Evolutionary conservation across 371 early-diverging fungal species (phyloP).

Genomic region (Parasitella parasitica): DNA sequence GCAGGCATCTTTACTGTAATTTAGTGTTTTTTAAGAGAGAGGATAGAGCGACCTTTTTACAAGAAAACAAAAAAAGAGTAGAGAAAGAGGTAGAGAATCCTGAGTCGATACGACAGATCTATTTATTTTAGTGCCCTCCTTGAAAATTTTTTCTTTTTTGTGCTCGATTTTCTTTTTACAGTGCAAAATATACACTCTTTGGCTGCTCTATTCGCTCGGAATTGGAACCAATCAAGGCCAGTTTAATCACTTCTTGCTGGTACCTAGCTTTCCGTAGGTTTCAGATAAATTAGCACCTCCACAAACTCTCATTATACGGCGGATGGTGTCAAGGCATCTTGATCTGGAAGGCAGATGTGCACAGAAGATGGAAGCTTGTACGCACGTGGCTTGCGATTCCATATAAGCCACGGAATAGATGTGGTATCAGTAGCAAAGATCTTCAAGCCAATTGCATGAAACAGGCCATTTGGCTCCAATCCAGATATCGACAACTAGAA

Average conservation of each 20-base stretch:
- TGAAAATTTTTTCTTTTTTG: neutral
- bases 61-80: neutral
- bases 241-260: neutral
- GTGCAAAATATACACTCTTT: neutral
- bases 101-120: neutral
- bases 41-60: slow-evolving; percentile 5
- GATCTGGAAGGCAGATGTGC: too few relatives aligned
- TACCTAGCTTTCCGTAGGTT: neutral
- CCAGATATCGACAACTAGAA: neutral
- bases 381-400: neutral
- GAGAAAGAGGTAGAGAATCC: neutral
- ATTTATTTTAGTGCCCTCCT: neutral
- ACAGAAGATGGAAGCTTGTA: neutral
- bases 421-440: neutral
- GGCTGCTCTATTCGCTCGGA: neutral
- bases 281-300: neutral
- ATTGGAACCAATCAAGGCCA: neutral
- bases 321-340: too few relatives aligned
- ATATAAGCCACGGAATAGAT: neutral
- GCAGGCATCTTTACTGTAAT: slow-evolving; percentile 3
- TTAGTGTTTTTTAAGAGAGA: neutral
- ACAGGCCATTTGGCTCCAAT: neutral
- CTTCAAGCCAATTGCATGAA: neutral
- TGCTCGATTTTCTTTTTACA: neutral
- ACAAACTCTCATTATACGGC: too few relatives aligned